Evolutionary conservation across 1,139 yeast genomes (phyloP).

Genomic region (Saccharomycopsis phalli): DNA sequence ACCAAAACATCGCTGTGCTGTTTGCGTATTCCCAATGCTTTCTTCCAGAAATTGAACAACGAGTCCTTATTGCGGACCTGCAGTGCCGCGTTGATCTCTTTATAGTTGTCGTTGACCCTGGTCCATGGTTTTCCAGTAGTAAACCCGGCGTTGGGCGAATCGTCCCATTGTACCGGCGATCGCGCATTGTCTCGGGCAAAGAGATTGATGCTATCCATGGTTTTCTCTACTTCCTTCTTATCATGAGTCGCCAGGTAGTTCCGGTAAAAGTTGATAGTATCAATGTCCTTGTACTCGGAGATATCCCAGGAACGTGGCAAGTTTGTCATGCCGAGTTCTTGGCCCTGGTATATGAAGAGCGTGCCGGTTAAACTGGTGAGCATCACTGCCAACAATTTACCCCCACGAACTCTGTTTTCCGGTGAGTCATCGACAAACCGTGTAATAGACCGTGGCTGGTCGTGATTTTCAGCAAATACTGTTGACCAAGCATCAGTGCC

Average conservation of each 20-base stretch:
- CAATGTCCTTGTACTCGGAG: constrained; percentile 43
- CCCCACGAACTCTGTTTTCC: constrained; percentile 31
- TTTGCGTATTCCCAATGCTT: constrained; percentile 38
- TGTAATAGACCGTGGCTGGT: constrained; percentile 45
- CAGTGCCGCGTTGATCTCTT: constrained; percentile 38
- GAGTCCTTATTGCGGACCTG: constrained; percentile 42
- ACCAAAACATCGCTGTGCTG: constrained; percentile 35
- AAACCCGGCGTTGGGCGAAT: constrained; percentile 39
- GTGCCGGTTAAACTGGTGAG: constrained; percentile 46
- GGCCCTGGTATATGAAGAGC: constrained; percentile 50
- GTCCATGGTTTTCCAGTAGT: constrained; percentile 47
- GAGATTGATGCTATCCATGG: constrained; percentile 31
- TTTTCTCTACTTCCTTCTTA: constrained; percentile 27
- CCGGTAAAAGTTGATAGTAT: constrained; percentile 36
- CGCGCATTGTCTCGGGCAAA: constrained; percentile 48
- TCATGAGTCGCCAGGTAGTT: constrained; percentile 30
- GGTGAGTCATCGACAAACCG: constrained; percentile 41
- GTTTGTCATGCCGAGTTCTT: constrained; percentile 51
- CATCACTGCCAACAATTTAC: constrained; percentile 41
- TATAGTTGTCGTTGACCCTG: constrained; percentile 42
- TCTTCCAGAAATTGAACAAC: constrained; percentile 38
- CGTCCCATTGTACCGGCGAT: constrained; percentile 54
- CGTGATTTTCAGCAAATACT: constrained; percentile 49
- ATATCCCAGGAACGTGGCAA: constrained; percentile 39
- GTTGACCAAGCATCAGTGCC: constrained; percentile 57